Conservation (phyloP, 371 early-diverging fungal genomes). For the Apophysomyces trapeziformis region DNA sequence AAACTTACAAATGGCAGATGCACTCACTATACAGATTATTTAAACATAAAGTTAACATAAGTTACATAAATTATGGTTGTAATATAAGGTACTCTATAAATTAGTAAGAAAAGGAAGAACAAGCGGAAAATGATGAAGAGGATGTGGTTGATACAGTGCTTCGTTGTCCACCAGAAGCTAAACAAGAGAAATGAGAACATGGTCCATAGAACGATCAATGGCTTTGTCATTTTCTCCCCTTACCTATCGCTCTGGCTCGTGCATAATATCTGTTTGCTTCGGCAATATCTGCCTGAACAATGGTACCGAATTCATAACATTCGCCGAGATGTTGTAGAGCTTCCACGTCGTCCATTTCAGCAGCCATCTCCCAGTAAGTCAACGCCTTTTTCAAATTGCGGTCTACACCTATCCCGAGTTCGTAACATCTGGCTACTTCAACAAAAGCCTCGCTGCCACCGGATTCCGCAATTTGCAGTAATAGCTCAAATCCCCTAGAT, state of each 20-base stretch:
- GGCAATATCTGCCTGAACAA: conserved; percentile 16
- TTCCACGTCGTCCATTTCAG: conserved; percentile 25
- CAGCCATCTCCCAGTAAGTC: conserved; percentile 37
- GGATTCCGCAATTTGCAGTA: conserved; percentile 21
- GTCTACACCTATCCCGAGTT: conserved; percentile 27
- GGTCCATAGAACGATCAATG: neutral
- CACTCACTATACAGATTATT: too few relatives aligned
- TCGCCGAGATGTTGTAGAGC: conserved; percentile 31
- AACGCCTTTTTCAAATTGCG: conserved; percentile 26
- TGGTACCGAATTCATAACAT: conserved; percentile 30
- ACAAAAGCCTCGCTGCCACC: conserved; percentile 22
- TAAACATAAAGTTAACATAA: too few relatives aligned
- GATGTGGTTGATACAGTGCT: neutral
- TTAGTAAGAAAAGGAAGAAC: conserved; percentile 1
- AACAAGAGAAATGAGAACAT: neutral
- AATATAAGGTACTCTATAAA: neutral
- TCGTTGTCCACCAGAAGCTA: neutral
- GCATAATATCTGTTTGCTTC: conserved; percentile 18
- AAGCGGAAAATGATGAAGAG: neutral
- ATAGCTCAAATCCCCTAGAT: conserved; percentile 15
- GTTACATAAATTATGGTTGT: too few relatives aligned
- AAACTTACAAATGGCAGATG: too few relatives aligned
- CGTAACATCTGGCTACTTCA: conserved; percentile 33
- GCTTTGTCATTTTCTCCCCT: neutral
- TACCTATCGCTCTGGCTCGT: neutral